Evolutionary conservation across 345 rosid species (phyloP), one percentile per base, ranked within the genome.

Genomic region (Camelina hispida): DNA sequence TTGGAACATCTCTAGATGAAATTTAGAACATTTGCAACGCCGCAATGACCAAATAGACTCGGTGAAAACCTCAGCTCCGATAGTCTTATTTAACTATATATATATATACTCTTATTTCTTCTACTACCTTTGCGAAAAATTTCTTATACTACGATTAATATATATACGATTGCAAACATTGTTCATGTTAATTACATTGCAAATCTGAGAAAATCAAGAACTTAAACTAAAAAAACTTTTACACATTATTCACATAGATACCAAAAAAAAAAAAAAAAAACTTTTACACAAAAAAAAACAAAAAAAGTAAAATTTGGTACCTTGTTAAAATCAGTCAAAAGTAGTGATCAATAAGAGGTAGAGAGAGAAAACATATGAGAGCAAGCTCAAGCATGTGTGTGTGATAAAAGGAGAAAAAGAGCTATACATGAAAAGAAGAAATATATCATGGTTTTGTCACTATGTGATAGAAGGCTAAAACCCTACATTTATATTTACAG

Each of bases 381-480:
- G 43, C 16, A 64, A 55, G 34, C 34, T 34, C 66, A 37, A 57
- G 67, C 66, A 77, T 70, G 62, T 57, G 38, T 77, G 38, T 64
- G 55, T 70, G 72, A 70, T 64, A 77, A 56, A 70, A 71, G 80
- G 59, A 62, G 57, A 54, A 70, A 16, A 25, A 13, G 80, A 64
- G 53, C 4, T 17, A 38, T 18, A 73, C 76, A 56, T 70, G 76
- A 77, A 77, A 77, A 69, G 75, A 77, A 70, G 60, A 70, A 37
- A 77, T 16, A 14, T 47, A 71, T 56, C 47, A 48, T 46, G 66
- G 44, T 77, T 77, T 77, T 15, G 30, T 28, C 30, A 28, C 30
- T 28, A 0, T 28, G 55, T 77, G 72, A 71, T 71, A 77, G 76
- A 77, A 64, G 43, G 67, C 80, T 65, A 77, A 70, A 70, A 48